Evolutionary conservation across 2,329 filamentous ascomycete species (phyloP), one percentile per base, ranked within the genome.

Genomic region (Didymella exigua): DNA sequence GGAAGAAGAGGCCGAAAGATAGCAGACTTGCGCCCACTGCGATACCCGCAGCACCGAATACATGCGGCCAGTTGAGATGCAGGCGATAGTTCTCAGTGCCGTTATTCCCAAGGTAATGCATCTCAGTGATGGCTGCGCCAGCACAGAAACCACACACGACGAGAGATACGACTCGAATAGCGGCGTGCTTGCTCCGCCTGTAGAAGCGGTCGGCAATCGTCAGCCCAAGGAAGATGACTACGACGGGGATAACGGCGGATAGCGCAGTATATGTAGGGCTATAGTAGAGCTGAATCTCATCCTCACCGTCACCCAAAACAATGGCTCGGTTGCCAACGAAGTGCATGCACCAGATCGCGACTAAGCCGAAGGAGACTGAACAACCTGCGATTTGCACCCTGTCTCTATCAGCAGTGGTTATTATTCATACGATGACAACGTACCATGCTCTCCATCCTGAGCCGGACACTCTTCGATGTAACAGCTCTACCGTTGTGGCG

Each of bases 21-120:
- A 85, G 76, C 13, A 86, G 86, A 59, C 88, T 92, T 6, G 89
- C 89, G 8, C 84, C 81, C 3, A 91, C 82, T 4, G 91, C 89
- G 59, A 96, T 91, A 40, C 88, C 71, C 18, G 85, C 85, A 5
- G 91, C 85, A 2, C 87, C 89, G 2, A 88, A 76, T 14, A 96
- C 82, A 67, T 86, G 85, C 19, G 75, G 76, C 13, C 77, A 68
- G 3, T 76, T 73, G 63, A 93, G 92, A 10, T 79, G 75, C 63
- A 89, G 87, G 4, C 71, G 75, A 68, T 95, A 96, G 71, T 96
- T 93, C 24, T 82, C 81, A 58, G 93, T 91, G 29, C 90, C 91
- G 27, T 89, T 84, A 69, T 96, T 92, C n/a, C 90, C 90, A 16
- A 93, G 79, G 67, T 95, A 96, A 72, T 96, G 90, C 91, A 96